phyloP scores from a whole-genome alignment of 805 yeast species.

The Candida ascalaphidarum region DNA sequence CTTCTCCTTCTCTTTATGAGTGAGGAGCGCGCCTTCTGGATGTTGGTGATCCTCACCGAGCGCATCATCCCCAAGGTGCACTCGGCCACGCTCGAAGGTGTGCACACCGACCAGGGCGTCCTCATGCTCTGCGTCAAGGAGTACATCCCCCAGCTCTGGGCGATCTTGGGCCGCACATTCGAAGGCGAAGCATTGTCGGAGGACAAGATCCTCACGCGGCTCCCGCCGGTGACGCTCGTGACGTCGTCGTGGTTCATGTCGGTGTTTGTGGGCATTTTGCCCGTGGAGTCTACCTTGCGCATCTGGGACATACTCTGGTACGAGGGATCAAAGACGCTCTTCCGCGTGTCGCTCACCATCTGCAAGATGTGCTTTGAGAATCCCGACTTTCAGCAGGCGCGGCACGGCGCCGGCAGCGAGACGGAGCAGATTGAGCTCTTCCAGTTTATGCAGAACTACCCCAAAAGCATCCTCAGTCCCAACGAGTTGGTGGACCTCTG shows the following conservation, averaged over 20 bases:
- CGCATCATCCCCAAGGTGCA: constrained; percentile 86
- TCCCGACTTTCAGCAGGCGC: constrained; percentile 39
- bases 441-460: constrained; percentile 78
- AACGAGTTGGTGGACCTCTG: constrained; percentile 63
- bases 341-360: constrained; percentile 73
- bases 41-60: constrained; percentile 86
- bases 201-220: constrained; percentile 52
- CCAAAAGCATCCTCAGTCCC: constrained; percentile 64
- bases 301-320: constrained; percentile 94
- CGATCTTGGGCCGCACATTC: constrained; percentile 29
- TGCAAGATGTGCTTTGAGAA: constrained; percentile 60
- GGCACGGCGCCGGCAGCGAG: constrained; percentile 16
- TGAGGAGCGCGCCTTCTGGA: constrained; percentile 92
- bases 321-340: constrained; percentile 83
- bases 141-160: constrained; percentile 78
- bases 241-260: constrained; percentile 99
- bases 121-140: constrained; percentile 80
- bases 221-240: constrained; percentile 88
- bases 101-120: constrained; percentile 91
- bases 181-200: constrained; percentile 33
- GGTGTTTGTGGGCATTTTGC: constrained; percentile 82
- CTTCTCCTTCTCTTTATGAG: constrained; percentile 73
- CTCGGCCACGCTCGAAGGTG: constrained; percentile 85
- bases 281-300: constrained; percentile 79
- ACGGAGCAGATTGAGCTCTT: constrained; percentile 48